Conservation (phyloP, 2,329 filamentous ascomycete species). For the Emmonsia crescens region DNA sequence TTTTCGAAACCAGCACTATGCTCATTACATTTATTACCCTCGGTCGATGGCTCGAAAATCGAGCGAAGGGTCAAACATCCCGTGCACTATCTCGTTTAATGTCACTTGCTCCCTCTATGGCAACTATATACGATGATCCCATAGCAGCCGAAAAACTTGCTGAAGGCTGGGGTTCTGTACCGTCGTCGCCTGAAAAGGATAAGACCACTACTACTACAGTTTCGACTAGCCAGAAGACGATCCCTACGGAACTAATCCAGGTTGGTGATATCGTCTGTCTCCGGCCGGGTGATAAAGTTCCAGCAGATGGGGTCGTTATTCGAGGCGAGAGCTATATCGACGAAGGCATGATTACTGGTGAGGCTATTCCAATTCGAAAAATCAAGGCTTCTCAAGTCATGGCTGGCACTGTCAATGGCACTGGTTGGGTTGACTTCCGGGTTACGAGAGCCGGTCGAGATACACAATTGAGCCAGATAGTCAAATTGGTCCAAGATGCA, state of each 20-base stretch:
- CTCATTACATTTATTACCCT: conserved; percentile 90
- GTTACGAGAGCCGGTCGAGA: conserved; percentile 89
- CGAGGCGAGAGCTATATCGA: conserved; percentile 88
- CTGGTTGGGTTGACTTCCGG: conserved; percentile 81
- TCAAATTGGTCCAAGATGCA: conserved; percentile 94
- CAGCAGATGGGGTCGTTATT: conserved; percentile 78
- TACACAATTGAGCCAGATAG: conserved; percentile 94
- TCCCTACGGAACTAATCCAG: conserved; percentile 88
- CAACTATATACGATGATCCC: conserved; percentile 88
- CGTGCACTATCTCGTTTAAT: conserved; percentile 87
- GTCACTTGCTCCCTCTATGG: conserved; percentile 93
- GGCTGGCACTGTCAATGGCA: conserved; percentile 90
- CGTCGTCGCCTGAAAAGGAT: conserved; percentile 9
- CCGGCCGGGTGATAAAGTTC: conserved; percentile 90
- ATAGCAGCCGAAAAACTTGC: conserved; percentile 87
- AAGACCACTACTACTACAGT: conserved; percentile 10
- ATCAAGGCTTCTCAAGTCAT: conserved; percentile 68
- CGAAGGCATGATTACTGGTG: conserved; percentile 97
- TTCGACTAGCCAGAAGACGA: conserved; percentile 66
- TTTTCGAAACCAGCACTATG: conserved; percentile 98
- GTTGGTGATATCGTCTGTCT: conserved; percentile 89
- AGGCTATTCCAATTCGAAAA: conserved; percentile 91
- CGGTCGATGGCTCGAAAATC: conserved; percentile 84
- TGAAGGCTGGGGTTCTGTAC: conserved; percentile 55
- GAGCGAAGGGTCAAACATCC: conserved; percentile 91